Percentiles rank a stretch among this genome's conserved stretches.
Evolutionary conservation across 495 filamentous ascomycete species (phyloP).

Genomic region (Entonaema liquescens): DNA sequence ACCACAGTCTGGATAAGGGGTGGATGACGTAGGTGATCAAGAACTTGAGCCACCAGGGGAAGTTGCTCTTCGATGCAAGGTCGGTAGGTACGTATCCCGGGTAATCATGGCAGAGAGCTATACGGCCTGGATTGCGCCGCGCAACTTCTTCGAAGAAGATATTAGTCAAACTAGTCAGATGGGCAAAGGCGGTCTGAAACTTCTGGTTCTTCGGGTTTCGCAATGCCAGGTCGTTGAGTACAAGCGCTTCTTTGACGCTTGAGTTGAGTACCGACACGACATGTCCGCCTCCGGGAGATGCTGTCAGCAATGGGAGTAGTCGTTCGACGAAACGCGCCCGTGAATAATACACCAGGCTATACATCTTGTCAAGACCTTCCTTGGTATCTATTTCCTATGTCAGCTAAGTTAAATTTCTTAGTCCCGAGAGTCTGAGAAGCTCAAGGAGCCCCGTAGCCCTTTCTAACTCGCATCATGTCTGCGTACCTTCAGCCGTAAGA

Average conservation of each 20-base stretch:
- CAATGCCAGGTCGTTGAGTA: slow-evolving; percentile 34
- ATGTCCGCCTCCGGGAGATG: slow-evolving; percentile 12
- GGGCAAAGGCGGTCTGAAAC: slow-evolving; percentile 6
- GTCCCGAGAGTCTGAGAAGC: background rate
- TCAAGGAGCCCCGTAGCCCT: background rate
- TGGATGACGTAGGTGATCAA: slow-evolving; percentile 7
- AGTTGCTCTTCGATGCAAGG: slow-evolving; percentile 9
- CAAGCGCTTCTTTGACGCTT: slow-evolving; percentile 22
- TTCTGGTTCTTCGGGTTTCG: slow-evolving; percentile 15
- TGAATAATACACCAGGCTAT: slow-evolving; percentile 42
- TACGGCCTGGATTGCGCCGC: slow-evolving; percentile 17
- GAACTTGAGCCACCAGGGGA: slow-evolving; percentile 16
- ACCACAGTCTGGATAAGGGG: slow-evolving; percentile 1
- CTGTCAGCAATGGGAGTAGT: slow-evolving; percentile 34
- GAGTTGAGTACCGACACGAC: slow-evolving; percentile 39
- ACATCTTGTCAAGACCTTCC: slow-evolving; percentile 39
- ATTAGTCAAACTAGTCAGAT: slow-evolving; percentile 36
- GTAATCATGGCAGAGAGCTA: slow-evolving; percentile 31
- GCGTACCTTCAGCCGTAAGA: slow-evolving; percentile 10
- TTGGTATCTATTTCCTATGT: slow-evolving; percentile 26
- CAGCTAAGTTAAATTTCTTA: slow-evolving; percentile 1
- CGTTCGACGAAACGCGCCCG: slow-evolving; percentile 33
- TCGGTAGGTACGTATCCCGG: slow-evolving; percentile 31
- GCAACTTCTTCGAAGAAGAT: slow-evolving; percentile 40
- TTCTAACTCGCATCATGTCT: background rate